Conservation (phyloP, 192 early-diverging fungal genomes). For the Funneliformis mosseae region DNA sequence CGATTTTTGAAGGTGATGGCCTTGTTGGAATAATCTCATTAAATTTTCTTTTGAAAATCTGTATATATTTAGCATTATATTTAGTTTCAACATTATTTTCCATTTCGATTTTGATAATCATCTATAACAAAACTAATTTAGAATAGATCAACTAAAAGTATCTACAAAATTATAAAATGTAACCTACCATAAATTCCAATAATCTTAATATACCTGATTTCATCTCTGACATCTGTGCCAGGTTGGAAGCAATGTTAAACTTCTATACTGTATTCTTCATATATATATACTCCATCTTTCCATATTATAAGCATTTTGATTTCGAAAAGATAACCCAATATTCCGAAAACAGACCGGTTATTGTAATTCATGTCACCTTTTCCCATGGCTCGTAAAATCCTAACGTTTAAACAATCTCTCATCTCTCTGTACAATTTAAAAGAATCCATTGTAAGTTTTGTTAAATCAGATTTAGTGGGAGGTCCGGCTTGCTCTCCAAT, state of each 20-base stretch:
- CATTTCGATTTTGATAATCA: background rate
- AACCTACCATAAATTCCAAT: conserved; percentile 28
- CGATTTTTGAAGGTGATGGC: background rate
- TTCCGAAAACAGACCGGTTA: background rate
- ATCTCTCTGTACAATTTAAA: conserved; percentile 29
- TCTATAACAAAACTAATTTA: conserved; percentile 28
- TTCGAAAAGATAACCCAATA: conserved; percentile 11
- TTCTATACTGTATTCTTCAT: conserved; percentile 27
- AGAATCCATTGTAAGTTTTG: background rate
- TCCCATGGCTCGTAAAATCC: conserved; percentile 23
- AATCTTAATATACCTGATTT: conserved; percentile 24
- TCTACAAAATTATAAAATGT: conserved; percentile 29
- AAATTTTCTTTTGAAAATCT: conserved; percentile 27
- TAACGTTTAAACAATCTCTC: conserved; percentile 9
- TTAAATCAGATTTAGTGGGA: background rate
- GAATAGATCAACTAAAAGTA: conserved; percentile 1
- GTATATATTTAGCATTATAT: too few relatives aligned
- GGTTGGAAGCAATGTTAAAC: conserved; percentile 9
- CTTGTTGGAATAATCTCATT: conserved; percentile 3
- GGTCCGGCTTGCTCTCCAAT: conserved; percentile 14
- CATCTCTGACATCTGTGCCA: background rate
- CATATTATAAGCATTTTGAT: conserved; percentile 28
- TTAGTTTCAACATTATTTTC: conserved; percentile 14
- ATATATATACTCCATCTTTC: conserved; percentile 29
- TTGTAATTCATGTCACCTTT: background rate